Conservation (phyloP, 1,284 basidiomycete species). For the Ustilago loliicola region DNA sequence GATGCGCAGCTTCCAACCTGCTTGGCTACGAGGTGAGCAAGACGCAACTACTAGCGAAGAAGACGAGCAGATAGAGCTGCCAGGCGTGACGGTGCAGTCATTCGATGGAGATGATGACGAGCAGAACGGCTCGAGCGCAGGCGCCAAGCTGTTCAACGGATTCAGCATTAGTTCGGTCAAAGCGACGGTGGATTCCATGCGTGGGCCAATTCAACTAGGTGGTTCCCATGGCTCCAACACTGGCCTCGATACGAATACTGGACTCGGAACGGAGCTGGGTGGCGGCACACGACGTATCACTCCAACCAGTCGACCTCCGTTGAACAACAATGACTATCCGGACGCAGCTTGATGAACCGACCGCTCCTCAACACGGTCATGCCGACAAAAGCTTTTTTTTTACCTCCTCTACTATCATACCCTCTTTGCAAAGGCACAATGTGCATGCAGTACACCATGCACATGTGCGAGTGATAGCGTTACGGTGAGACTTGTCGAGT, state of each 20-base stretch:
- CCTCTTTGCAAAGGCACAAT: neutral
- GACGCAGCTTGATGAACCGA: neutral
- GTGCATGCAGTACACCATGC: neutral
- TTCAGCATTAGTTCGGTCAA: conserved; percentile 65
- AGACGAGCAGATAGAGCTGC: conserved; percentile 44
- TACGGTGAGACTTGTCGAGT: neutral
- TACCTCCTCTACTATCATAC: neutral
- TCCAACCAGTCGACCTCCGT: conserved; percentile 57
- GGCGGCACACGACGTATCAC: conserved; percentile 47
- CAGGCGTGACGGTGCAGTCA: conserved; percentile 62
- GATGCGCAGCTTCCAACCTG: conserved; percentile 25
- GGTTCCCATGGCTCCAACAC: neutral
- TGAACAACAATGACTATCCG: conserved; percentile 28
- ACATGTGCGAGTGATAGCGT: neutral
- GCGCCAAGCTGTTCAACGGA: conserved; percentile 43
- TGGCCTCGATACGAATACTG: conserved; percentile 5
- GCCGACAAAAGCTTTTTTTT: neutral
- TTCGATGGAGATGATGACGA: conserved; percentile 51
- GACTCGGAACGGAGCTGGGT: conserved; percentile 15
- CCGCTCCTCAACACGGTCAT: neutral
- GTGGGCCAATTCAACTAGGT: conserved; percentile 31
- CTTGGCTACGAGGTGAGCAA: conserved; percentile 26
- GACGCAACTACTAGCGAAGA: neutral
- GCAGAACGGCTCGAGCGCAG: conserved; percentile 7
- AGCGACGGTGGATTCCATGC: conserved; percentile 64